Base-by-base conservation (phyloP, 2,329 filamentous ascomycete species). In the Raffaelea arxii region DNA sequence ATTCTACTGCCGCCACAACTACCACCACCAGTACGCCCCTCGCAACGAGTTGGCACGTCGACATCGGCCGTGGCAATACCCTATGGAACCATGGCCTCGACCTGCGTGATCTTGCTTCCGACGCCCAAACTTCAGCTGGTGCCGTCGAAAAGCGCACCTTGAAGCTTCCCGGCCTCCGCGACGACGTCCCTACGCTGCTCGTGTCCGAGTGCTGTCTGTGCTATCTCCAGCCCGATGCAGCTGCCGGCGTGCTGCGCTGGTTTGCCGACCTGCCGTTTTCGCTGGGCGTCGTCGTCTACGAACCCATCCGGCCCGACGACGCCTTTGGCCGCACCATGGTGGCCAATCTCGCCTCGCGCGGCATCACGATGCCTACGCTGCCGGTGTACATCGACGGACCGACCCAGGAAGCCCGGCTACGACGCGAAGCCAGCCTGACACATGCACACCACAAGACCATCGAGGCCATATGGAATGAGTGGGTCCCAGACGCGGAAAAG, bases 121-220 rank as follows among this genome's bases (percentile, higher is more conserved):
- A 4, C 18, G 19, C 14, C 67, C n/a, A n/a, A 16, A 22, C 4
- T 14, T 32, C 41, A 25, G 43, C 25, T 18, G 41, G 23, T 18
- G 24, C 32, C 37, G 27, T 36, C 39, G n/a, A 21, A 25, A 11
- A 5, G 11, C 14, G 10, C 39, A 4, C 9, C 37, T 21, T 12
- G 44, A 3, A 32, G 43, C 25, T 78, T 4, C 55, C 58, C 19
- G 72, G 72, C 55, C 54, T 79, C 68, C 55, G 76, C 67, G 59
- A 65, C 54, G 56, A 77, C 59, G 22, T 86, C 0, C 88, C 92
- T 0, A 98, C 92, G 0, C 67, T 98, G 9, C 65, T 98, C 22
- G 73, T 98, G 6, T 97, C 91, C 0, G 92, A 98, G 64, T 97
- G 92, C 71, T 98, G 92, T 61, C 75, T 98, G 25, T 87, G 92